Base-by-base conservation (phyloP, 306 rosid species). In the Gastrolobium villosum region DNA sequence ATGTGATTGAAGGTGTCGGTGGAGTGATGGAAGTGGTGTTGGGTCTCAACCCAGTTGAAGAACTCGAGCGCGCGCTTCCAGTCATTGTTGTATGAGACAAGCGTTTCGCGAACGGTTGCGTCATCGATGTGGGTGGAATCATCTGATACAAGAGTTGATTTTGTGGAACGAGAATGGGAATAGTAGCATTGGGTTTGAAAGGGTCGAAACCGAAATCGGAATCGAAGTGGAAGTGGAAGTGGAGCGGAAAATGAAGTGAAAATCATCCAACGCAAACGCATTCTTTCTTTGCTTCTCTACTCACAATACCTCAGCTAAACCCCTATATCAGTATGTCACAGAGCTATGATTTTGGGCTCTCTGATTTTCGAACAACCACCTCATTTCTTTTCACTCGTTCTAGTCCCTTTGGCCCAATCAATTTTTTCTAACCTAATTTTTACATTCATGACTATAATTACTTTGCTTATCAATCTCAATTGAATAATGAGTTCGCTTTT, bases 41-140 rank as follows among this genome's bases (percentile, higher is more conserved):
- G 60, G 8, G 80, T 71, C 41, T 87, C 85, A 11, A 82, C 86
- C 95, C 95, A 94, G 66, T 71, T 85, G 92, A 94, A 94, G 85
- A 94, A 94, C 3, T 92, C 97, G n/a, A 86, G 41, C 5, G 99
- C 97, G 6, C 85, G 87, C 53, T 80, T 87, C 97, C 97, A 94
- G 71, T 94, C 98, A 32, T 94, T 92, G 90, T 87, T 84, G 84
- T 84, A 88, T 9, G 94, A 84, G 11, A 82, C 11, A 0, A 92
- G 92, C 10, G 97, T 88, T 46, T 85, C 88, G 0, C 79, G 83
- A 5, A 90, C 90, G 1, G 93, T 78, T 59, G 77, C 6, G 54
- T 82, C 78, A 44, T 90, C 89, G 20, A 84, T 32, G 0, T 36
- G 65, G 55, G 46, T 9, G 46, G 73, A 31, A 9, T 26, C 65